Percentiles rank a stretch among this genome's conserved stretches.
Conservation (phyloP, 345 rosid genomes). For the Melastoma malabathricum region DNA sequence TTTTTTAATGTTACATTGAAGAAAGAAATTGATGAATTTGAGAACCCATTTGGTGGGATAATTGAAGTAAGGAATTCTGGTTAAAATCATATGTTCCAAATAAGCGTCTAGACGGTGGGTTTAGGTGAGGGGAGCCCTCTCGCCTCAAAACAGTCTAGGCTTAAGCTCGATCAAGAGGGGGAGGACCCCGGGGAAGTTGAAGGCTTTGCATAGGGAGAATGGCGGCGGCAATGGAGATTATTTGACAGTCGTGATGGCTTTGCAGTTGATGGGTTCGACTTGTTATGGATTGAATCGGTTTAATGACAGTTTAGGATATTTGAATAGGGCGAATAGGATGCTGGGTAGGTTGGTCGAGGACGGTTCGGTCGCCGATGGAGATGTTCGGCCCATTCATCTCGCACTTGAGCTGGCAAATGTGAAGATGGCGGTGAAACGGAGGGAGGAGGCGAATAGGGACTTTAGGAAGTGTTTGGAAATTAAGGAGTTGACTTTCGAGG, state of each 20-base stretch:
- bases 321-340: constrained; percentile 66
- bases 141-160: no score
- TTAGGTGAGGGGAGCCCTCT: no score
- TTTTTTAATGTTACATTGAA: no score
- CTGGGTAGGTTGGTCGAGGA: constrained; percentile 43
- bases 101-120: no score
- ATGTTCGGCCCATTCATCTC: constrained; percentile 52
- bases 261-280: constrained; percentile 71
- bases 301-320: constrained; percentile 65
- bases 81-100: no score
- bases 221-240: constrained; percentile 40
- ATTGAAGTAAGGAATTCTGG: no score
- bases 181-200: constrained; percentile 61
- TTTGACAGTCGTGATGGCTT: constrained; percentile 55
- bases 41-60: no score
- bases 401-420: constrained; percentile 77
- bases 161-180: constrained; percentile 80
- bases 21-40: no score
- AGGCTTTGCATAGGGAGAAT: constrained; percentile 30
- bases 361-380: constrained; percentile 28
- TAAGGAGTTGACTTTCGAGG: constrained; percentile 52
- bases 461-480: constrained; percentile 65
- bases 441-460: constrained; percentile 81
- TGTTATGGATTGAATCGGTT: constrained; percentile 53
- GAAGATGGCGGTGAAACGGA: constrained; percentile 77